Percentiles rank a stretch among this genome's conserved stretches.
These are phyloP conservation scores for Pisolithus thermaeus DNA, from an alignment of 1,284 basidiomycete species.

Conservation along the genomic window DNA sequence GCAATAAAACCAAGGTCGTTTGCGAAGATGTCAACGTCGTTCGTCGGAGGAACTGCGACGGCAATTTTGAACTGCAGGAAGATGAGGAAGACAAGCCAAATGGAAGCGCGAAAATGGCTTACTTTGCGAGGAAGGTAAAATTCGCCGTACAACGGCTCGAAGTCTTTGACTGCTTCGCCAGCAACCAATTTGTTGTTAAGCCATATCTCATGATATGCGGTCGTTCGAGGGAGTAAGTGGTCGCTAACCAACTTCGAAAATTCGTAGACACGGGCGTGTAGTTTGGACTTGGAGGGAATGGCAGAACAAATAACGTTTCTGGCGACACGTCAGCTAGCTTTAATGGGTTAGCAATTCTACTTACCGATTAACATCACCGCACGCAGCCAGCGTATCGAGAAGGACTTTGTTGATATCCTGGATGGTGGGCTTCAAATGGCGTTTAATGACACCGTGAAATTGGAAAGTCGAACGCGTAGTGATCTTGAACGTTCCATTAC, in stretches of 20 bases:
- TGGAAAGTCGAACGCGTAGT: constrained; percentile 99
- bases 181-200: constrained; percentile 93
- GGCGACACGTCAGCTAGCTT: constrained; percentile 7
- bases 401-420: constrained; percentile 92
- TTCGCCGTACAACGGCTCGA: constrained; percentile 94
- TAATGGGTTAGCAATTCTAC: constrained; percentile 16
- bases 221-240: constrained; percentile 85
- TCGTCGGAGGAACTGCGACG: constrained; percentile 93
- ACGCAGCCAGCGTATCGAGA: constrained; percentile 95
- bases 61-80: constrained; percentile 88
- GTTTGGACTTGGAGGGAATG: constrained; percentile 80
- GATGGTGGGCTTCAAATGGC: constrained; percentile 92
- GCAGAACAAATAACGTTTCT: constrained; percentile 93
- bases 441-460: constrained; percentile 98
- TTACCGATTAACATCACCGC: constrained; percentile 94
- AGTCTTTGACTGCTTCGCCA: constrained; percentile 87
- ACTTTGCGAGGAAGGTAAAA: constrained; percentile 96
- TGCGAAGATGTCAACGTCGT: constrained; percentile 94
- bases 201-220: constrained; percentile 99
- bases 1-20: constrained; percentile 97
- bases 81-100: constrained; percentile 8
- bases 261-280: constrained; percentile 82
- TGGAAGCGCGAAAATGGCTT: not conserved
- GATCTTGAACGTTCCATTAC: constrained; percentile 93
- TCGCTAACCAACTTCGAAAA: constrained; percentile 87